A percentile compares a stretch with the other conserved stretches of the same genome.
Evolutionary conservation across 495 filamentous ascomycete genomes (phyloP).

Genomic region (Talaromyces borbonicus): DNA sequence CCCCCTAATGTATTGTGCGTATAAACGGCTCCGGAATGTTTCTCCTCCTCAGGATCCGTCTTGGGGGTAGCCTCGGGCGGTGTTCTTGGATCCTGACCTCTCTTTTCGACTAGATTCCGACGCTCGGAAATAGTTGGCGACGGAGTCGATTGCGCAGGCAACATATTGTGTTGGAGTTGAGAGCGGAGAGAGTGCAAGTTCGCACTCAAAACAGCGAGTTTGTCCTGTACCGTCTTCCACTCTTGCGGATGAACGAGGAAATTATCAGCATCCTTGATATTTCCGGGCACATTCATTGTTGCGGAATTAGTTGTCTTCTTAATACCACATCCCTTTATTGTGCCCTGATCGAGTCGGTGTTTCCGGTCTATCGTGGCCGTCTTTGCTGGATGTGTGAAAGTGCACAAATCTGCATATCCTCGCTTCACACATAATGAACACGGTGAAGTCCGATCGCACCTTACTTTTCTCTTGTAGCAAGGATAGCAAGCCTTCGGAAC

Average conservation of each 20-base stretch:
- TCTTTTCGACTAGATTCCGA: too few species aligned
- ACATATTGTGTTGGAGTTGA: too few species aligned
- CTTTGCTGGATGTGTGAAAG: constrained; percentile 60
- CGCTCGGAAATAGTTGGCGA: too few species aligned
- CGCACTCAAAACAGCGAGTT: constrained; percentile 34
- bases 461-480: constrained; percentile 64
- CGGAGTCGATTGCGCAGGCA: too few species aligned
- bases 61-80: too few species aligned
- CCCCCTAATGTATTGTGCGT: constrained; percentile 46
- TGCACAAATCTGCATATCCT: constrained; percentile 61
- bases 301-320: constrained; percentile 13
- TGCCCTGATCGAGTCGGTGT: constrained; percentile 12
- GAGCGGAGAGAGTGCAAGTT: constrained; percentile 32
- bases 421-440: constrained; percentile 67
- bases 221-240: constrained; percentile 36
- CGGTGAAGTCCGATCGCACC: constrained; percentile 63
- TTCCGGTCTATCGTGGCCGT: constrained; percentile 37
- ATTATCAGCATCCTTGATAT: constrained; percentile 21
- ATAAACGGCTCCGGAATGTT: constrained; percentile 50
- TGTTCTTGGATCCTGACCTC: too few species aligned
- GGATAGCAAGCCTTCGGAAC: constrained; percentile 58
- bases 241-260: constrained; percentile 18
- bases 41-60: constrained; percentile 48
- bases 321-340: constrained; percentile 11
- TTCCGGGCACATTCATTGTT: constrained; percentile 18